These are phyloP conservation scores for Apophysomyces elegans DNA, from an alignment of 371 early-diverging fungal genomes.

Conservation along the genomic window DNA sequence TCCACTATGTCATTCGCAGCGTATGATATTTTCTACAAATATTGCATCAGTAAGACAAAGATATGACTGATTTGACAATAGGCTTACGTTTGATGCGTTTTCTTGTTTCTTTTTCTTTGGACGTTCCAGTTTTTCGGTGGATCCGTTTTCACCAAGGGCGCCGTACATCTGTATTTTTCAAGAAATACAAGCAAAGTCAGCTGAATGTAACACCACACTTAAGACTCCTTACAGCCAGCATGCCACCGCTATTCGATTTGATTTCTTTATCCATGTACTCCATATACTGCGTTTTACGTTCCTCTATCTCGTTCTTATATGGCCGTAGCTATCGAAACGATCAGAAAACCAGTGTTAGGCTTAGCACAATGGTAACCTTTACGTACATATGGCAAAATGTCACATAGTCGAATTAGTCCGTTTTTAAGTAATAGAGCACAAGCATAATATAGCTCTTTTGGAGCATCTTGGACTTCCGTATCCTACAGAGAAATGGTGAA, in stretches of 20 bases:
- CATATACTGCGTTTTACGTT: slow-evolving; percentile 52
- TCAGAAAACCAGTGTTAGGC: not conserved
- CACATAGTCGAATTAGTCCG: slow-evolving; percentile 68
- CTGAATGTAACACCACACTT: not conserved
- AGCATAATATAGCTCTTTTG: slow-evolving; percentile 39
- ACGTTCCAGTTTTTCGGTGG: slow-evolving; percentile 31
- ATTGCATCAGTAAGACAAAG: not conserved
- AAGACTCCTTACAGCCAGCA: slow-evolving; percentile 30
- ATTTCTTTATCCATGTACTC: slow-evolving; percentile 56
- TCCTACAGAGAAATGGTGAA: not conserved
- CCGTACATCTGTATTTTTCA: slow-evolving; percentile 34
- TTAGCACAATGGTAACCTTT: slow-evolving; percentile 11
- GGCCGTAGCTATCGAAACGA: slow-evolving; percentile 53
- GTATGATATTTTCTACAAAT: slow-evolving; percentile 9
- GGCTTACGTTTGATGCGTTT: not conserved
- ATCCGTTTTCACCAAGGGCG: slow-evolving; percentile 49
- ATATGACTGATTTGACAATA: not conserved
- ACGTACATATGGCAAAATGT: slow-evolving; percentile 71
- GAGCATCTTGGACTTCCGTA: slow-evolving; percentile 29
- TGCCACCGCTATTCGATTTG: slow-evolving; percentile 42
- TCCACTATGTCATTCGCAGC: slow-evolving; percentile 66
- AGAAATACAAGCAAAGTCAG: not conserved
- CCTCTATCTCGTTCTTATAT: slow-evolving; percentile 54
- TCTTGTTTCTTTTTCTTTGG: slow-evolving; percentile 18
- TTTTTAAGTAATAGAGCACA: slow-evolving; percentile 66